Evolutionary conservation across 345 rosid genomes (phyloP), one percentile per base, ranked within the genome.

Genomic region (Toxicodendron radicans): DNA sequence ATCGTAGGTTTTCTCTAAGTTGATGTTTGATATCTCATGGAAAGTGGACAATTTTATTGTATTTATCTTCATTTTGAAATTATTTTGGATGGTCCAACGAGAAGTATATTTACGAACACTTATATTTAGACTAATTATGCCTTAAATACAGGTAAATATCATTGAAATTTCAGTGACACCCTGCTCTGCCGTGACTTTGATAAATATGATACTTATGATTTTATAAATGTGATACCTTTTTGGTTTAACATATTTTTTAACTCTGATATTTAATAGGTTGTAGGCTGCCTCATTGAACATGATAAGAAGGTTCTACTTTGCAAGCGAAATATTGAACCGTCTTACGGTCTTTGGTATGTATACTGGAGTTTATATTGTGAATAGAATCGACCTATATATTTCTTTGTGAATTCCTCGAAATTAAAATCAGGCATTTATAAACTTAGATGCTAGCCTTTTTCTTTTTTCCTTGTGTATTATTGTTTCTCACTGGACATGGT

Each of bases 251-350:
- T 64, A 43, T 74, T 43, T 80, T 70, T 58, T 54, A 38, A 73
- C 7, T 48, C 21, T 58, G 35, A 23, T 73, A 56, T 49, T 56
- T 66, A 32, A 27, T 48, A 95, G 99, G 99, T 95, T 66, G 99
- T 93, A 11, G 99, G 99, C 77, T 95, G 99, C 84, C 92, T 95
- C 75, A 91, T 93, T 16, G 93, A 91, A 87, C 90, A 91, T 75
- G 97, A 91, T 68, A 87, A 81, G 73, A 91, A 90, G 83, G 80
- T 95, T 81, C 88, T 95, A 53, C 96, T 95, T 66, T 95, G 99
- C 92, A 95, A 93, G 82, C 86, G 99, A 74, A 93, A 95, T 75
- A 92, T 95, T 77, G 90, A 95, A 89, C 99, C 99, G 56, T 95
- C 99, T 68, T 77, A 70, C 45, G 98, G 92, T 58, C 93, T 95